These are phyloP conservation scores for Anisodus tanguticus DNA, from an alignment of 257 asterid species.

Conservation along the genomic window DNA sequence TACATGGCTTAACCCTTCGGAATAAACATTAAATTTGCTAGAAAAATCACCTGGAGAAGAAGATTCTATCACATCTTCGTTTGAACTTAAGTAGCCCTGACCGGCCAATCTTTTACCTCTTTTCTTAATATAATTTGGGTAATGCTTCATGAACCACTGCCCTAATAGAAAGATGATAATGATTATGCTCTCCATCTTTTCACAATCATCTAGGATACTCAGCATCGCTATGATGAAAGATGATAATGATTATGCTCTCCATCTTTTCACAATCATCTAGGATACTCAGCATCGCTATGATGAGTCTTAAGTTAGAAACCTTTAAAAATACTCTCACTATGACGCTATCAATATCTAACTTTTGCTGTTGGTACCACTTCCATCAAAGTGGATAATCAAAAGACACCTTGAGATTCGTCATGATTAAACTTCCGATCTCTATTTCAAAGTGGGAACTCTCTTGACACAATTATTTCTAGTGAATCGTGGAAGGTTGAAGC, in stretches of 20 bases:
- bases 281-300: conserved; percentile 15
- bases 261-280: conserved; percentile 2
- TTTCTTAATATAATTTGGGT: neutral
- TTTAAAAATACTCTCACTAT: neutral
- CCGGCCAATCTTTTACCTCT: neutral
- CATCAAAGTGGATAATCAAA: conserved; percentile 16
- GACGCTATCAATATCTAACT: neutral
- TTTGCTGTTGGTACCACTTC: conserved; percentile 21
- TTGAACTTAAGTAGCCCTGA: neutral
- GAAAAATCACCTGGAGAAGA: conserved; percentile 19
- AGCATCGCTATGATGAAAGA: conserved; percentile 1
- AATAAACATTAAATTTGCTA: neutral
- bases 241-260: conserved; percentile 1
- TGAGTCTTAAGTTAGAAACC: conserved; percentile 14
- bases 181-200: conserved; percentile 9
- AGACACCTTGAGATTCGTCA: conserved; percentile 3
- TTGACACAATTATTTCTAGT: conserved; percentile 22
- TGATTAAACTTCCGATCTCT: conserved; percentile 17
- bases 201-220: conserved; percentile 9
- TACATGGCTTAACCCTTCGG: neutral
- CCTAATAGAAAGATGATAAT: neutral
- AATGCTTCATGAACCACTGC: neutral
- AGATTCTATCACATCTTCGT: neutral
- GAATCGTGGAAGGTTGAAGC: conserved; percentile 20
- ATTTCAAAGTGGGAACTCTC: neutral